phyloP scores from a whole-genome alignment of 108 stramenopile species.

The Tribonema minus region DNA sequence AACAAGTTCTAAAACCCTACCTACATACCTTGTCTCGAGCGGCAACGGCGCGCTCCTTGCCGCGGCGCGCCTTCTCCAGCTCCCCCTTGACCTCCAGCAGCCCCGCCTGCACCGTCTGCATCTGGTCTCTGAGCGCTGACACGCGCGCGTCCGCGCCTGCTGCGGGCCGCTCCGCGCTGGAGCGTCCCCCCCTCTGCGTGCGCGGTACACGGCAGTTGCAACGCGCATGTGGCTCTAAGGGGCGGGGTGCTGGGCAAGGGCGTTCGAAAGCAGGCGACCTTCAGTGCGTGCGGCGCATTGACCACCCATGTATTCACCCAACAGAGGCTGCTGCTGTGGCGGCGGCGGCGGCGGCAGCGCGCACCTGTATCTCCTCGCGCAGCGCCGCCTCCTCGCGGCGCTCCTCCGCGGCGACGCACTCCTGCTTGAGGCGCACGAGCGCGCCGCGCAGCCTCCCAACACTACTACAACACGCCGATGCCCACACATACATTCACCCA shows the following conservation, averaged over 20 bases:
- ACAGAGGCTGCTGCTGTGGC: too few species aligned
- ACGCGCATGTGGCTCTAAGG: too few species aligned
- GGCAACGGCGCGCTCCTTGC: not conserved
- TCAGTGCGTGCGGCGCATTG: too few species aligned
- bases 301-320: too few species aligned
- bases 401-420: constrained; percentile 36
- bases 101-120: not conserved
- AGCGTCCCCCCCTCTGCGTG: too few species aligned
- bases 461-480: too few species aligned
- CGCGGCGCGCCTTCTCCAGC: not conserved
- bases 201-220: too few species aligned
- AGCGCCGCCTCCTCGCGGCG: not conserved
- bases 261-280: too few species aligned
- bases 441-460: constrained; percentile 23
- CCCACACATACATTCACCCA: too few species aligned
- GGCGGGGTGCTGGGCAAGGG: too few species aligned
- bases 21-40: not conserved
- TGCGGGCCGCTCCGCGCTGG: too few species aligned
- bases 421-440: constrained; percentile 42
- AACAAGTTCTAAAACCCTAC: too few species aligned
- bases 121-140: not conserved
- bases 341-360: not conserved
- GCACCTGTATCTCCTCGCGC: not conserved
- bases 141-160: not conserved
- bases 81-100: not conserved